Base-by-base conservation (phyloP, 1,284 basidiomycete genomes). In the Cutaneotrichosporon arboriforme region DNA sequence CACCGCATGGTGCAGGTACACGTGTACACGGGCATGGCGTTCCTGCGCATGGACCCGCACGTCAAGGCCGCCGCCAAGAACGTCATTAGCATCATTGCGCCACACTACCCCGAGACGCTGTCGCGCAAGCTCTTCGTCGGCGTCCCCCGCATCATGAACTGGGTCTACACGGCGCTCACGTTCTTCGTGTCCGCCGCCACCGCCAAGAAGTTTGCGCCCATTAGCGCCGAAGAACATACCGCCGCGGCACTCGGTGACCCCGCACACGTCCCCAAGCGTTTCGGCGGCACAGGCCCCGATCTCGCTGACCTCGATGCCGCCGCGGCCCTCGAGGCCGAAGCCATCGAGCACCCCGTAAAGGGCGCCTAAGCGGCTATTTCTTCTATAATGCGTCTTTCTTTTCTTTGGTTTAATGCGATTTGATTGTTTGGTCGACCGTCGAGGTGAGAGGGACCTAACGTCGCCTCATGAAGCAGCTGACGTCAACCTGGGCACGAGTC, bases 71-170 rank as follows among this genome's bases (percentile, higher is more conserved):
- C 62, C 0, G 52, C 49, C 13, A 66, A 62, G 51, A 58, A 52
- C 2, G 59, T 57, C 8, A 66, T 66, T 39, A 51, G 55, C 15
- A 47, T 63, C 54, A 58, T 66, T 52, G 49, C 44, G 36, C 47
- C 55, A 20, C 55, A 66, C 48, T 66, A 66, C 52, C 64, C 64
- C 51, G 64, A 66, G 49, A 54, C 60, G 15, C 58, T 66, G 2
- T 33, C 46, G 3, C 54, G 64, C 39, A 66, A 66, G 48, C 56
- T 63, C 17, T 66, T 66, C 41, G 64, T 66, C 46, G 59, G 59
- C 41, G 64, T 63, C 7, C 64, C 64, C 0, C 38, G 60, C 12
- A 33, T 66, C 54, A 66, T 66, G 64, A 47, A 43, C 26, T 66
- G 64, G 64, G 51, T 66, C 51, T 63, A 62, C n/a, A 43, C 49